Evolutionary conservation across 2,329 filamentous ascomycete genomes (phyloP).

Genomic region (Calonectria henricotiae): DNA sequence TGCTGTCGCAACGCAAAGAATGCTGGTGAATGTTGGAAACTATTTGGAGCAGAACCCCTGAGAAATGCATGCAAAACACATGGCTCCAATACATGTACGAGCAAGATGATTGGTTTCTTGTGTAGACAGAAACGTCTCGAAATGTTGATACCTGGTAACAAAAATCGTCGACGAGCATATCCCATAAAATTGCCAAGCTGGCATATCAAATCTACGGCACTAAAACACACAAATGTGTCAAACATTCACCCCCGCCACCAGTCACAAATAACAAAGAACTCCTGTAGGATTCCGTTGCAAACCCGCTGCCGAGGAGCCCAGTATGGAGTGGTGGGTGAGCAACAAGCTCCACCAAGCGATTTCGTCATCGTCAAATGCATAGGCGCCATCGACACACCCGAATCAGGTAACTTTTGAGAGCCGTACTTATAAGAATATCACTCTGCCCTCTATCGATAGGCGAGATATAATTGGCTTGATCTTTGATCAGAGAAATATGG

Average conservation of each 20-base stretch:
- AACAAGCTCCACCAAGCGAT: neutral
- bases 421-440: constrained; percentile 1
- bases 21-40: constrained; percentile 30
- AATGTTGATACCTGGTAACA: neutral
- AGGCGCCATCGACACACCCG: neutral
- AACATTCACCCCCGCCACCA: neutral
- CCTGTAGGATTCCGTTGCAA: neutral
- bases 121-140: constrained; percentile 1
- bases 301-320: neutral
- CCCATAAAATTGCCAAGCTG: neutral
- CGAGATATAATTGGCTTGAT: constrained; percentile 42
- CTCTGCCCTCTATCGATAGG: constrained; percentile 41
- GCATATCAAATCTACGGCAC: neutral
- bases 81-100: constrained; percentile 38
- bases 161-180: neutral
- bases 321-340: neutral
- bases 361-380: neutral
- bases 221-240: neutral
- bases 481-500: constrained; percentile 39
- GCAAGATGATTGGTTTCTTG: constrained; percentile 29
- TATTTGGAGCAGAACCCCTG: constrained; percentile 21
- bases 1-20: constrained; percentile 39
- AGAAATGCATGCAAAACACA: neutral
- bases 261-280: neutral
- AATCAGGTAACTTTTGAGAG: constrained; percentile 1